Percentiles rank a stretch among this genome's conserved stretches.
Evolutionary conservation across 2,329 filamentous ascomycete genomes (phyloP).

Genomic region (Achaetomium macrosporum): DNA sequence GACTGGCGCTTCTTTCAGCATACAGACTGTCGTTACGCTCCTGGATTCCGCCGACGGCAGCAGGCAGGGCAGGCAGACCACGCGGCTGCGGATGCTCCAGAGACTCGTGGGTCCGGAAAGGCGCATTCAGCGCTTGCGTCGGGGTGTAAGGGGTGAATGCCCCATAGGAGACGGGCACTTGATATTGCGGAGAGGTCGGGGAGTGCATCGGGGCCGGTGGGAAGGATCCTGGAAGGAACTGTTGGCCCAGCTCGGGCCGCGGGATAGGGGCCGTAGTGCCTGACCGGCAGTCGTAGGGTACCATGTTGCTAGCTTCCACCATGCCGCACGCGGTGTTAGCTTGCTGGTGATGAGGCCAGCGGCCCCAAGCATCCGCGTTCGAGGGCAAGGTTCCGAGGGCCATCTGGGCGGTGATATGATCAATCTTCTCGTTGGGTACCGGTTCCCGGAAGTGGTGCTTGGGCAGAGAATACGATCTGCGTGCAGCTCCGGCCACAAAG

Average conservation of each 20-base stretch:
- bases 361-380: slow-evolving; percentile 46
- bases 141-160: slow-evolving; percentile 38
- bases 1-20: slow-evolving; percentile 32
- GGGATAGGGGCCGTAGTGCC: slow-evolving; percentile 35
- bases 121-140: slow-evolving; percentile 24
- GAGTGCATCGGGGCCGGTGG: slow-evolving; percentile 38
- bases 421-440: background rate
- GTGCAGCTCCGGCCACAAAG: background rate
- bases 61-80: slow-evolving; percentile 28
- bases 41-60: slow-evolving; percentile 22
- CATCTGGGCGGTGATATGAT: slow-evolving; percentile 33
- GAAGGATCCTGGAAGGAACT: slow-evolving; percentile 45
- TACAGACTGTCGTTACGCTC: slow-evolving; percentile 21
- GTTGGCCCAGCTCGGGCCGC: slow-evolving; percentile 39
- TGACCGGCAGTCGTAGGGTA: slow-evolving; percentile 45
- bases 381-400: slow-evolving; percentile 43
- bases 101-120: slow-evolving; percentile 28
- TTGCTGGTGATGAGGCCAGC: slow-evolving; percentile 46
- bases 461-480: background rate
- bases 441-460: background rate
- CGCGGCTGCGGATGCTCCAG: slow-evolving; percentile 26
- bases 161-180: slow-evolving; percentile 35
- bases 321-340: slow-evolving; percentile 38
- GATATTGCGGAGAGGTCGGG: slow-evolving; percentile 39
- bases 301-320: slow-evolving; percentile 40